phyloP scores from a whole-genome alignment of 768 basidiomycete species.

The Rhizopogon vesiculosus region DNA sequence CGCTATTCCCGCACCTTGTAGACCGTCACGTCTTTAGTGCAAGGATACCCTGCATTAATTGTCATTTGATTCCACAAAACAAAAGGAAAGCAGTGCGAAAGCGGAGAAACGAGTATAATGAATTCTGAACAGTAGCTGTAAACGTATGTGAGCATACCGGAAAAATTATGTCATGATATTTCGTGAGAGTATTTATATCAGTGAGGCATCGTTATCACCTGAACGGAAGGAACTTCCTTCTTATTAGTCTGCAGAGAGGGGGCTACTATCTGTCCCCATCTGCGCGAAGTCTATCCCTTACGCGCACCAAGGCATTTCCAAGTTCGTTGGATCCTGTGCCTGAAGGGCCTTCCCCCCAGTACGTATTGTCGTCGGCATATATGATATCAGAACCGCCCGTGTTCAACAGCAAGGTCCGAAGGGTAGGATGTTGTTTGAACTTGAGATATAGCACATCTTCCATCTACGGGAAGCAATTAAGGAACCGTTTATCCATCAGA shows the following conservation, averaged over 20 bases:
- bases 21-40: too few relatives aligned
- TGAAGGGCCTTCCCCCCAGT: slow-evolving; percentile 58
- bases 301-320: slow-evolving; percentile 51
- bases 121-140: background rate
- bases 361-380: slow-evolving; percentile 55
- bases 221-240: background rate
- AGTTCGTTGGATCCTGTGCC: slow-evolving; percentile 58
- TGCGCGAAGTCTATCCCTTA: slow-evolving; percentile 43
- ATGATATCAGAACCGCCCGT: slow-evolving; percentile 49
- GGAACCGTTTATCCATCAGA: background rate
- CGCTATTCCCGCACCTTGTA: too few relatives aligned
- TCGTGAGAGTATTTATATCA: background rate
- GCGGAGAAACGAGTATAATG: background rate
- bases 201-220: background rate
- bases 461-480: slow-evolving; percentile 39
- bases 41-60: background rate
- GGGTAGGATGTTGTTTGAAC: slow-evolving; percentile 62
- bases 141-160: background rate
- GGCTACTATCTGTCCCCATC: slow-evolving; percentile 19
- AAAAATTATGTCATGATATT: background rate
- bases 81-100: background rate
- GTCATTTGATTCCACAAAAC: slow-evolving; percentile 1
- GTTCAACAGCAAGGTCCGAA: slow-evolving; percentile 48
- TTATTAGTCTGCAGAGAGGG: background rate
- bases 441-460: slow-evolving; percentile 64